Base-by-base conservation (phyloP, 257 asterid species). In the Lantana camara region DNA sequence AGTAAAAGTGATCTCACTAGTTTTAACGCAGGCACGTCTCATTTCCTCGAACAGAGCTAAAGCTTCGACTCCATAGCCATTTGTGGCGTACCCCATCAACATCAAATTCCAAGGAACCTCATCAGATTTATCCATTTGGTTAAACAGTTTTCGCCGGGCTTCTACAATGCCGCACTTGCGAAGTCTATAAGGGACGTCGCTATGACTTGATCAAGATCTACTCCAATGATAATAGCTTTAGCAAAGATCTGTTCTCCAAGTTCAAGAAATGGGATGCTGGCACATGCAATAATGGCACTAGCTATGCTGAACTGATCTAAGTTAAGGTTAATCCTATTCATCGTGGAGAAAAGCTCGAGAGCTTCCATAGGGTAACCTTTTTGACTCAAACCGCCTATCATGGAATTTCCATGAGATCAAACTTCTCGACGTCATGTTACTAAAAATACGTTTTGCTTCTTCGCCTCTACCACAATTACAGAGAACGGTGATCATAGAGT, bases 331-430 rank as follows among this genome's bases (percentile, higher is more conserved):
- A 5, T 57, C 68, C 66, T 64, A 75, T 90, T 90, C 97, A 90
- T 84, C 37, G 56, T 65, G 73, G 82, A 63, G 72, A 93, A 90
- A 40, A 90, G 76, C 29, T 82, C 67, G 44, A 93, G 71, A 57
- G 92, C 88, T 67, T 93, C 97, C 35, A 68, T 34, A 10, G 97
- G 85, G 75, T 72, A 77, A 17, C 99, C 84, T 11, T 90, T 84
- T 78, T 83, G 95, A 66, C 85, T 84, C 58, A 93, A 69, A 41
- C 99, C 99, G 34, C 78, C 84, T 0, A 90, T 72, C 84, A 93
- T 86, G 17, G 96, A 83, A 54, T 93, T n/a, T 93, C 99, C 99
- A 93, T 13, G 99, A 83, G 58, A 93, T 87, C 84, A 87, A 75
- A 70, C 84, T 87, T 77, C 85, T 93, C 32, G 11, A 64, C 19